Evolutionary conservation across 345 rosid species (phyloP).

Genomic region (Citrus sp.): DNA sequence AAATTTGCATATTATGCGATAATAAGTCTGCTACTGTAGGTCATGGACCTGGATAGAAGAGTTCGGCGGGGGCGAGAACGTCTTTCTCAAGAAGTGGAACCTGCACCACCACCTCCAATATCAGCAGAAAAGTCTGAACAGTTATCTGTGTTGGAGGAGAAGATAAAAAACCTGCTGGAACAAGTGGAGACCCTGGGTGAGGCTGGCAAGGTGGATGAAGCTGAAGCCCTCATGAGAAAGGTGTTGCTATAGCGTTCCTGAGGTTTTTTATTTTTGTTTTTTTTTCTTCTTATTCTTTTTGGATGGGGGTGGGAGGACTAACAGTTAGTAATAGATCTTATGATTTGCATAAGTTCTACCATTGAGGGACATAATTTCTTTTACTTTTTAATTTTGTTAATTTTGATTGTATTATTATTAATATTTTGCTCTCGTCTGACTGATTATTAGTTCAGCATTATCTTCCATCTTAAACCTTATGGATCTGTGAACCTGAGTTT

Average conservation of each 20-base stretch:
- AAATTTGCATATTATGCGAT: neutral
- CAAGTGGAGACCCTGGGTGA: slow-evolving; percentile 98
- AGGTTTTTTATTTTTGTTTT: neutral
- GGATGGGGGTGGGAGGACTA: neutral
- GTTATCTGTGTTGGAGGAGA: slow-evolving; percentile 81
- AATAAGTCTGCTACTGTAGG: slow-evolving; percentile 39
- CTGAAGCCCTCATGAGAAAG: slow-evolving; percentile 99
- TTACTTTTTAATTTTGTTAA: neutral
- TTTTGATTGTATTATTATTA: neutral
- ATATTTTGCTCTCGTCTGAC: neutral
- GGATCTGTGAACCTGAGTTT: neutral
- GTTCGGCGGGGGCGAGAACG: slow-evolving; percentile 98
- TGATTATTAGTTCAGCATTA: neutral
- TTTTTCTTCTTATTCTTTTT: too few species aligned
- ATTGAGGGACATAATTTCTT: neutral
- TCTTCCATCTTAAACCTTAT: neutral
- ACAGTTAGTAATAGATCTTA: neutral
- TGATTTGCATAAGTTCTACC: neutral
- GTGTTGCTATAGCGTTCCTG: slow-evolving; percentile 26
- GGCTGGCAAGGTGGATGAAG: slow-evolving; percentile 99
- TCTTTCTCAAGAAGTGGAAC: slow-evolving; percentile 87
- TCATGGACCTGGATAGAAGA: slow-evolving; percentile 91
- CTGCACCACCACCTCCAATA: slow-evolving; percentile 64
- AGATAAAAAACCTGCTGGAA: slow-evolving; percentile 84
- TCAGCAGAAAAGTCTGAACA: slow-evolving; percentile 85